These are phyloP conservation scores for barley (Hordeum vulgare) DNA, from an alignment of 176 grass and related monocot genomes.

Conservation along the genomic window MorexV3_pseudomolecules_assembly NC_058518.1:391049969-391050468, in stretches of 20 bases:
- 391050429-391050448: too few relatives aligned
- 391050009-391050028: background rate
- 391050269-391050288: slow-evolving; percentile 35
- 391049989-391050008: background rate
- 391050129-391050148: background rate
- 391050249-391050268: background rate
- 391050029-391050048: background rate
- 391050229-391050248: background rate
- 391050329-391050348: too few relatives aligned
- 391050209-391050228: slow-evolving; percentile 1
- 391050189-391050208: slow-evolving; percentile 11
- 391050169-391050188: slow-evolving; percentile 1
- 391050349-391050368: too few relatives aligned
- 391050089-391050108: background rate
- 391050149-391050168: background rate
- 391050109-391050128: background rate
- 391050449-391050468: too few relatives aligned
- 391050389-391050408: too few relatives aligned
- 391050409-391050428: too few relatives aligned
- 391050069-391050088: background rate
- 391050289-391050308: slow-evolving; percentile 33
- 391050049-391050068: background rate
- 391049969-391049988: slow-evolving; percentile 14
- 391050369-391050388: too few relatives aligned
- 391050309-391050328: slow-evolving; percentile 1